Conservation (phyloP, 495 filamentous ascomycete species). For the Talaromyces proteolyticus region DNA sequence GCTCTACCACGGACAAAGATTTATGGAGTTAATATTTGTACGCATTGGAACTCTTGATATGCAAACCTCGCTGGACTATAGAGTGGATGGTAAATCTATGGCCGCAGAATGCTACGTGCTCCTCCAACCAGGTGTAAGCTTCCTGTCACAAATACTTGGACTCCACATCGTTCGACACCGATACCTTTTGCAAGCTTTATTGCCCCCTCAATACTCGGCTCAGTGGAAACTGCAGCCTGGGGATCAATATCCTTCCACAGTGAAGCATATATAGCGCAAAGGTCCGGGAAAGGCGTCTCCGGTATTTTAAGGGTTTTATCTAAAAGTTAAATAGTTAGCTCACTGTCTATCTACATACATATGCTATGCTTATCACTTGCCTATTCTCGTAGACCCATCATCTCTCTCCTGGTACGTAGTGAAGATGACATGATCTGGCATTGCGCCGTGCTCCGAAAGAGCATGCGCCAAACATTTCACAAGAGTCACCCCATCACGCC, state of each 20-base stretch:
- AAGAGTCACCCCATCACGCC: constrained; percentile 27
- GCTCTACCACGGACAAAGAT: too few relatives aligned
- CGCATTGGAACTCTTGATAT: too few relatives aligned
- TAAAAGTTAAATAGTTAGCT: constrained; percentile 8
- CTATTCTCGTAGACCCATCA: constrained; percentile 17
- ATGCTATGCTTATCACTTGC: too few relatives aligned
- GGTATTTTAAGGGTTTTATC: constrained; percentile 19
- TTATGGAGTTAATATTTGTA: too few relatives aligned
- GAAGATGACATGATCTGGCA: constrained; percentile 24
- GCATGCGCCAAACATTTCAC: constrained; percentile 20
- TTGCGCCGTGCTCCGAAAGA: constrained; percentile 14
- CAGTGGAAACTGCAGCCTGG: constrained; percentile 12
- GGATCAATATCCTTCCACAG: constrained; percentile 20
- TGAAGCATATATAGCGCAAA: constrained; percentile 18
- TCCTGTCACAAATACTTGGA: constrained; percentile 52
- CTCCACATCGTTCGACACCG: constrained; percentile 14
- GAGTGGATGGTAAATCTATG: constrained; percentile 10
- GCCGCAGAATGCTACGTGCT: constrained; percentile 34
- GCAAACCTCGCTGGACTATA: too few relatives aligned
- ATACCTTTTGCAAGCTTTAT: constrained; percentile 20
- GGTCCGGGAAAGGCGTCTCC: constrained; percentile 15
- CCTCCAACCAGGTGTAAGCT: constrained; percentile 58
- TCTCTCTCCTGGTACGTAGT: constrained; percentile 25
- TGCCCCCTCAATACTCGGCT: constrained; percentile 25
- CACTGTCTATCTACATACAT: not conserved